Conservation (phyloP, 345 rosid genomes). For the Moringa oleifera region DNA sequence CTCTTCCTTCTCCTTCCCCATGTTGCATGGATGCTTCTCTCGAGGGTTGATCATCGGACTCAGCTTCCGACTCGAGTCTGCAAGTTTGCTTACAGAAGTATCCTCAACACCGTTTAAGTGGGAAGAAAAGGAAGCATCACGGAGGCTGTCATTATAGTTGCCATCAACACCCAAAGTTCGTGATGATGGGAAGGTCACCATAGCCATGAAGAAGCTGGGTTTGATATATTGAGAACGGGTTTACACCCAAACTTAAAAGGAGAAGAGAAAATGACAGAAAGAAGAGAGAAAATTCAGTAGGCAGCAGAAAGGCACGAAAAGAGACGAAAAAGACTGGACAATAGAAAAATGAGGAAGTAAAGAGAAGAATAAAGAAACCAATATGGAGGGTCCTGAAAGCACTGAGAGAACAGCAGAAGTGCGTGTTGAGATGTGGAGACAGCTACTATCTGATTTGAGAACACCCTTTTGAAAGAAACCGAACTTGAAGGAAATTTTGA, state of each 20-base stretch:
- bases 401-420: no score
- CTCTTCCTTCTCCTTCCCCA: conserved; percentile 33
- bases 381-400: no score
- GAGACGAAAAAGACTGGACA: conserved; percentile 29
- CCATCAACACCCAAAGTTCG: conserved; percentile 24
- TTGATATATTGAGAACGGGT: neutral
- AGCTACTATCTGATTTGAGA: conserved; percentile 11
- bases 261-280: conserved; percentile 9
- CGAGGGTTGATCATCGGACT: conserved; percentile 8
- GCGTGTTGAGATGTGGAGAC: no score
- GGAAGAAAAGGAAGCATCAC: conserved; percentile 48
- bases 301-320: conserved; percentile 16
- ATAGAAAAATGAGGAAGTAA: no score
- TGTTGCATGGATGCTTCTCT: conserved; percentile 15
- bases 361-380: no score
- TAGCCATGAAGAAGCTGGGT: conserved; percentile 17
- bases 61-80: conserved; percentile 17
- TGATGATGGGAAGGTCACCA: conserved; percentile 28
- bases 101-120: conserved; percentile 40
- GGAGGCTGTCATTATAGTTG: conserved; percentile 20
- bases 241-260: conserved; percentile 2
- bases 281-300: neutral
- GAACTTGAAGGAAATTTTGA: conserved; percentile 2
- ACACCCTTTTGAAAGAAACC: conserved; percentile 14
- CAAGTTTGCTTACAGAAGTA: conserved; percentile 27